Base-by-base conservation (phyloP, 148 eudicot species). In the Arctostaphylos glauca region DNA sequence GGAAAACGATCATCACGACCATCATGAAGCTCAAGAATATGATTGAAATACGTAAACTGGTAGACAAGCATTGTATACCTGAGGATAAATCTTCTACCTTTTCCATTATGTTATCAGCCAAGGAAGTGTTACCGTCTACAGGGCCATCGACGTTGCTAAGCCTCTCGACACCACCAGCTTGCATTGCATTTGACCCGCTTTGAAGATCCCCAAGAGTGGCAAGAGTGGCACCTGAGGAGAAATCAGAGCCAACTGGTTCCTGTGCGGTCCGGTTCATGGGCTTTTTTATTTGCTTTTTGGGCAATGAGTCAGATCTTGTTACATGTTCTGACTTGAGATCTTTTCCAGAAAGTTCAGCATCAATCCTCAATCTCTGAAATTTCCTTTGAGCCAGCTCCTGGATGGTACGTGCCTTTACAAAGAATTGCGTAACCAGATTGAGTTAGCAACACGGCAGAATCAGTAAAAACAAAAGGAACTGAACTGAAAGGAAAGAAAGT, bases 311-410 rank as follows among this genome's bases (percentile, higher is more conserved):
- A 47, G 89, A 50, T 86, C 52, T 84, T 19, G 85, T 85, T 58
- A 88, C 89, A 70, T 87, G 91, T 49, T 96, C 98, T 59, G 89
- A 80, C 70, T 86, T 91, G 68, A 83, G 85, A 85, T 91, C 95
- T 76, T 88, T 92, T 80, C 88, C 93, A 23, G 79, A 80, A 50
- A 83, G 88, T 81, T 88, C 90, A 80, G 81, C 64, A 72, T 85
- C 88, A 67, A 54, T 5, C 88, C 95, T 89, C 83, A 92, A 58
- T 66, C 90, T 91, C 77, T 90, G 86, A 81, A 93, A 92, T 87
- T 94, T 93, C 90, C 73, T 90, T 88, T 87, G 92, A 50, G 98
- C 98, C 80, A 91, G 89, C 87, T 96, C 99, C 86, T 89, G 93
- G 72, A 96, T 96, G 75, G 95, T 73, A 52, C 92, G 88, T 80